These are phyloP conservation scores for Ceratocystis papillata DNA, from an alignment of 2,329 filamentous ascomycete genomes.

Conservation along the genomic window DNA sequence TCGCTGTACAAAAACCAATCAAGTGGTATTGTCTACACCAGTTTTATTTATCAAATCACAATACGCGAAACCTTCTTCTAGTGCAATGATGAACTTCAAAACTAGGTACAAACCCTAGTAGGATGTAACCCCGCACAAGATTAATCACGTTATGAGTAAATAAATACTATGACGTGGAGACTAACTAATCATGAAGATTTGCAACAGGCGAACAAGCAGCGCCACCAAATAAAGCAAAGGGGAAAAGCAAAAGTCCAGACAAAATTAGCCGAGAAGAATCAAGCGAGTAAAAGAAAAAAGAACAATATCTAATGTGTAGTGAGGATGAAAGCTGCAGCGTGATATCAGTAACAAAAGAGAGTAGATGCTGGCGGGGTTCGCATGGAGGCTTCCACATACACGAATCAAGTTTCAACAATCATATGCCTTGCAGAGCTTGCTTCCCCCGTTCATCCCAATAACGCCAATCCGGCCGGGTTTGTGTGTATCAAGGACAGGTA, in stretches of 20 bases:
- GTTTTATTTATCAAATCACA: not conserved
- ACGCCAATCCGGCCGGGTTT: not conserved
- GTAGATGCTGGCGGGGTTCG: not conserved
- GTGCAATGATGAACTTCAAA: not conserved
- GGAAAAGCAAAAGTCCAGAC: constrained; percentile 8
- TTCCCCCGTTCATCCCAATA: constrained; percentile 3
- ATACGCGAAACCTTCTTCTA: not conserved
- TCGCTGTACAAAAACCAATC: not conserved
- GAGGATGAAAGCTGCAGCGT: not conserved
- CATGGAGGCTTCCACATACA: not conserved
- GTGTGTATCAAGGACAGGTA: constrained; percentile 10
- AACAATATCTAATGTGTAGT: constrained; percentile 12
- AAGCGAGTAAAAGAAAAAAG: not conserved
- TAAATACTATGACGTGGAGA: not conserved
- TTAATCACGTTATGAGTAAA: not conserved
- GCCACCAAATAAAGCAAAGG: not conserved
- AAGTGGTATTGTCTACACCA: not conserved
- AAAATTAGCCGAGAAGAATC: not conserved
- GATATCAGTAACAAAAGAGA: constrained; percentile 2
- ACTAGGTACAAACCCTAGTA: not conserved
- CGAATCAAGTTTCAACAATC: constrained; percentile 1
- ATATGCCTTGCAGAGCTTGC: not conserved
- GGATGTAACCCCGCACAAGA: not conserved
- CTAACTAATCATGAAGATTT: constrained; percentile 1
- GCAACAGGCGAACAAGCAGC: no score